Percentiles rank a stretch among this genome's conserved stretches.
These are phyloP conservation scores for Aspergillus sp. DNA, from an alignment of 2,329 filamentous ascomycete species.

Conservation along the genomic window DNA sequence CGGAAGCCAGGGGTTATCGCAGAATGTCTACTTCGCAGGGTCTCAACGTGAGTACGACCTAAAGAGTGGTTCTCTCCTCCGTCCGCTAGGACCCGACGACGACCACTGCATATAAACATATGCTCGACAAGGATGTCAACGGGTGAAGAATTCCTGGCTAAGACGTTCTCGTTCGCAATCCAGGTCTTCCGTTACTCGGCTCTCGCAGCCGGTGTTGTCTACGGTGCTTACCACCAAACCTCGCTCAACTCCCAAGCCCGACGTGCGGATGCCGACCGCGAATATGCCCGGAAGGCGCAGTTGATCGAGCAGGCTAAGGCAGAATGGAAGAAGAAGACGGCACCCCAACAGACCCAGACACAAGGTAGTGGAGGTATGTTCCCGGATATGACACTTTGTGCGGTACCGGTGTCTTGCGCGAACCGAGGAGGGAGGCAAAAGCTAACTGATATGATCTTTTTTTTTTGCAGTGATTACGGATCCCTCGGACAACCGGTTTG, in stretches of 20 bases:
- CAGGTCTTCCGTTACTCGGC: conserved; percentile 97
- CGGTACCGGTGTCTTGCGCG: conserved; percentile 3
- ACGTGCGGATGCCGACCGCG: conserved; percentile 61
- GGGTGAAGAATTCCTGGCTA: conserved; percentile 10
- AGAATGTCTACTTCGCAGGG: conserved; percentile 58
- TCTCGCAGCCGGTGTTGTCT: conserved; percentile 83
- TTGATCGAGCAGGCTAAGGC: conserved; percentile 90
- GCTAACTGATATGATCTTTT: conserved; percentile 10
- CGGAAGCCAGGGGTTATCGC: conserved; percentile 35
- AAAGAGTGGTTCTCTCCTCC: neutral
- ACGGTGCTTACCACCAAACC: conserved; percentile 90
- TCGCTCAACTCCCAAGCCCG: conserved; percentile 65
- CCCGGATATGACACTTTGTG: neutral
- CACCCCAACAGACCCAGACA: conserved; percentile 39
- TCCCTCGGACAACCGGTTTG: conserved; percentile 80
- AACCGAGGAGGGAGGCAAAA: conserved; percentile 1
- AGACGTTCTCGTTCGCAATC: conserved; percentile 10
- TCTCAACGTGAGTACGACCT: conserved; percentile 50
- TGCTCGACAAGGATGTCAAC: no score
- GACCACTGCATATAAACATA: conserved; percentile 1
- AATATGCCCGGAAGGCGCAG: conserved; percentile 83
- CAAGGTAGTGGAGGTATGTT: conserved; percentile 29
- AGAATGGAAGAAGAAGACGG: conserved; percentile 74
- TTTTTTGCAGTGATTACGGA: conserved; percentile 56
- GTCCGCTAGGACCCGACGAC: conserved; percentile 11